These are phyloP conservation scores for Dryadomyces sulphureus DNA, from an alignment of 2,329 filamentous ascomycete genomes.

Conservation along the genomic window DNA sequence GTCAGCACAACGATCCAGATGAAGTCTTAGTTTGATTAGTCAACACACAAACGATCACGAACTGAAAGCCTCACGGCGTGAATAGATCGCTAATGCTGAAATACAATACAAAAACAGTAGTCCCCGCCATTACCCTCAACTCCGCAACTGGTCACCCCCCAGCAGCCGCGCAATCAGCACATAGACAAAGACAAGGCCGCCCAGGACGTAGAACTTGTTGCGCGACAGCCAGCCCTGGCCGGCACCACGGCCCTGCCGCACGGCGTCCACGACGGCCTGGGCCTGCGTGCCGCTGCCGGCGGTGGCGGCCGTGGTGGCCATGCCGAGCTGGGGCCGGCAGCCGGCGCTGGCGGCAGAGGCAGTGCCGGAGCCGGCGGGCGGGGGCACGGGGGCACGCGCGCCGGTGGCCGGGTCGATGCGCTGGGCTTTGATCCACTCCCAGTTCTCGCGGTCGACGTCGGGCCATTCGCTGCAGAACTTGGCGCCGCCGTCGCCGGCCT, in stretches of 20 bases:
- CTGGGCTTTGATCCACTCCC: conserved; percentile 77
- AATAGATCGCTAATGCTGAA: background rate
- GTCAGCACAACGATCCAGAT: too few species aligned
- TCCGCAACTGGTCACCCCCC: conserved; percentile 19
- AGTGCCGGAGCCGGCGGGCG: conserved; percentile 10
- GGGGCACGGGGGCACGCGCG: conserved; percentile 30
- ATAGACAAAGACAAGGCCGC: conserved; percentile 62
- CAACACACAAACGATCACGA: background rate
- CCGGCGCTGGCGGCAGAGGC: conserved; percentile 3
- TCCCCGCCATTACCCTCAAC: background rate
- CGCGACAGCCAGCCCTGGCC: conserved; percentile 69
- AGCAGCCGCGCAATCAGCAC: conserved; percentile 67
- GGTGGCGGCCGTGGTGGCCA: conserved; percentile 29
- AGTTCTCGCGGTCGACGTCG: conserved; percentile 78
- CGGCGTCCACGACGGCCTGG: conserved; percentile 63
- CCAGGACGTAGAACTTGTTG: conserved; percentile 63
- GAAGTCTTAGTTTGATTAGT: too few species aligned
- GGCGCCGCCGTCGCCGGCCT: conserved; percentile 78
- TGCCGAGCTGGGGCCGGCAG: conserved; percentile 40
- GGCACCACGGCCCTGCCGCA: conserved; percentile 60
- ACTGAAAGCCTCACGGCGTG: too few species aligned
- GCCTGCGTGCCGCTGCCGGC: conserved; percentile 44
- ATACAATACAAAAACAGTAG: background rate
- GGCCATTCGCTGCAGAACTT: conserved; percentile 87
- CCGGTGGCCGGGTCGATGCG: conserved; percentile 68